These are phyloP conservation scores for Irpex lacteus DNA, from an alignment of 1,284 basidiomycete genomes.

Conservation along the genomic window DNA sequence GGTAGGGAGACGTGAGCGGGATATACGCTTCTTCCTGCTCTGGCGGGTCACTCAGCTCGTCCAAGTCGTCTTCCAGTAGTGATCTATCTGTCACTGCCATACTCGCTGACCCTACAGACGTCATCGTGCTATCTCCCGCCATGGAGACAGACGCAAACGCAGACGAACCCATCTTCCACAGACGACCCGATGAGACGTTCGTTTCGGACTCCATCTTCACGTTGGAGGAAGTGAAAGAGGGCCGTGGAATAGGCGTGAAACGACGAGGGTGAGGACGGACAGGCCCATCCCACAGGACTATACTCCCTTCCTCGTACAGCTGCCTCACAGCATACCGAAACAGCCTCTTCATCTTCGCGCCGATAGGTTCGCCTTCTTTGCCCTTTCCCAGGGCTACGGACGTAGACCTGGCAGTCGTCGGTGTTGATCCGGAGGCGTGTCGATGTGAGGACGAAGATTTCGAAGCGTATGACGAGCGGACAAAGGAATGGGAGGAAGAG, in stretches of 20 bases:
- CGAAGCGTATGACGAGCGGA: not conserved
- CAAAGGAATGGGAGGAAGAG: not conserved
- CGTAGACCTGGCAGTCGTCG: not conserved
- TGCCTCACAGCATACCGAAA: constrained; percentile 61
- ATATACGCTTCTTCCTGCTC: constrained; percentile 62
- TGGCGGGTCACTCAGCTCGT: constrained; percentile 57
- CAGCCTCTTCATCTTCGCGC: constrained; percentile 55
- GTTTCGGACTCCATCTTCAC: not conserved
- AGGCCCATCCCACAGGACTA: constrained; percentile 65
- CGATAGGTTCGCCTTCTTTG: constrained; percentile 12
- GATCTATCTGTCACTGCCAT: constrained; percentile 16
- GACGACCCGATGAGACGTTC: constrained; percentile 1
- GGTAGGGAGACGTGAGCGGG: constrained; percentile 49
- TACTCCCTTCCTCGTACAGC: constrained; percentile 62
- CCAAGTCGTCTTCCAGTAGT: constrained; percentile 35
- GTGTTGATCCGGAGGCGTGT: not conserved
- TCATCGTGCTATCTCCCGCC: constrained; percentile 18
- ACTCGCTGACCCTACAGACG: too few relatives aligned
- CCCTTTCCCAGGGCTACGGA: constrained; percentile 2
- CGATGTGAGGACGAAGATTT: too few relatives aligned
- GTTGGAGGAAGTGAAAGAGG: constrained; percentile 13
- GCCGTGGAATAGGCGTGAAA: constrained; percentile 14
- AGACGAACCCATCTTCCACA: constrained; percentile 16
- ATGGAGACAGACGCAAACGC: not conserved
- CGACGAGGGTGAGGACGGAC: constrained; percentile 25